Conservation (phyloP, 768 basidiomycete species). For the Austroboletus festivus region DNA sequence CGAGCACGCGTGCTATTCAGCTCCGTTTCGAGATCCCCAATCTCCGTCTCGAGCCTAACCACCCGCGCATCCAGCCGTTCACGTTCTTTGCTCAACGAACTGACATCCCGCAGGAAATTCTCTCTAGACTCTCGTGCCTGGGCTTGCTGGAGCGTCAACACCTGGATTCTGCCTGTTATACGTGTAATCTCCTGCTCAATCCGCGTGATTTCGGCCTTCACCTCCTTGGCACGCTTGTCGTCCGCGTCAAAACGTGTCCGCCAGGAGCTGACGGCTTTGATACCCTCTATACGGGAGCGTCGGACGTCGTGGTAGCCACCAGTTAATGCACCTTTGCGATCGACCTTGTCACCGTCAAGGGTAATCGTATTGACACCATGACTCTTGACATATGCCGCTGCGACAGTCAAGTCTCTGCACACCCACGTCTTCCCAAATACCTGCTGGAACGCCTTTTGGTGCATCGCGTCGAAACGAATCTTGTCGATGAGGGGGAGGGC, state of each 20-base stretch:
- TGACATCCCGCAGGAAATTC: constrained; percentile 59
- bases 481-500: constrained; percentile 81
- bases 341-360: constrained; percentile 95
- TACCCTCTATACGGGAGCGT: constrained; percentile 84
- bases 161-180: constrained; percentile 68
- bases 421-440: constrained; percentile 98
- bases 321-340: constrained; percentile 92
- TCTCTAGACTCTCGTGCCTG: constrained; percentile 70
- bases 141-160: constrained; percentile 64
- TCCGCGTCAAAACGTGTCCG: constrained; percentile 67
- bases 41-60: constrained; percentile 59
- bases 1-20: constrained; percentile 58
- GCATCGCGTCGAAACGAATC: constrained; percentile 67
- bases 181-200: constrained; percentile 87
- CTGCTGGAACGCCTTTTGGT: constrained; percentile 87
- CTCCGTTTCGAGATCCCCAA: constrained; percentile 73
- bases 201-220: constrained; percentile 62
- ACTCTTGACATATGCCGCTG: constrained; percentile 90
- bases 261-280: constrained; percentile 76
- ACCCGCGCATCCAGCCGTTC: constrained; percentile 65
- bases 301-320: constrained; percentile 95
- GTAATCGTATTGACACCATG: constrained; percentile 97
- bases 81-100: constrained; percentile 58
- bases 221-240: constrained; percentile 62
- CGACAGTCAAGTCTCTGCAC: constrained; percentile 87